Evolutionary conservation across 2,329 filamentous ascomycete genomes (phyloP).

Genomic region (Nemania diffusa): DNA sequence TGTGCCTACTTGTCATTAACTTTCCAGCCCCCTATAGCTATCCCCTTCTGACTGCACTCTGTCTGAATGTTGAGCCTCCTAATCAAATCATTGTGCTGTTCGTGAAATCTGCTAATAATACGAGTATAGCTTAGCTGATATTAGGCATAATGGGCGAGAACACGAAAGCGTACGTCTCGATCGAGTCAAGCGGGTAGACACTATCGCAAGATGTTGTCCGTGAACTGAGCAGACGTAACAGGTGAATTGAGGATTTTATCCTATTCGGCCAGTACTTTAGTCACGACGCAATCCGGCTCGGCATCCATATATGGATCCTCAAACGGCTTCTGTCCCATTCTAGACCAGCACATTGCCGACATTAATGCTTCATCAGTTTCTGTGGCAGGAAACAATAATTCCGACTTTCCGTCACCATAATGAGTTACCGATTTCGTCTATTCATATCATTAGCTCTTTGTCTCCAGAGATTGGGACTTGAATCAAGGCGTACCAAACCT

Average conservation of each 20-base stretch:
- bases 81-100: too few relatives aligned
- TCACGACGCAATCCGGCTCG: not conserved
- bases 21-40: too few relatives aligned
- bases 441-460: not conserved
- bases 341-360: conserved; percentile 23
- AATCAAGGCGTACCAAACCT: not conserved
- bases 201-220: not conserved
- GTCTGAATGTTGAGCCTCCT: too few relatives aligned
- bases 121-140: too few relatives aligned
- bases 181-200: too few relatives aligned
- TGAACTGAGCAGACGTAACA: not conserved
- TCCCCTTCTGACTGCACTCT: too few relatives aligned
- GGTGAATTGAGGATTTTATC: not conserved
- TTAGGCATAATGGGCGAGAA: too few relatives aligned
- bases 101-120: too few relatives aligned
- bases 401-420: conserved; percentile 19
- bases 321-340: conserved; percentile 20
- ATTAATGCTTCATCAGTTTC: conserved; percentile 19
- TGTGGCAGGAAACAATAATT: conserved; percentile 4
- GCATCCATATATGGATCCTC: conserved; percentile 17
- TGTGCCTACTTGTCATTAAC: too few relatives aligned
- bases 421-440: conserved; percentile 15
- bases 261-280: not conserved
- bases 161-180: too few relatives aligned
- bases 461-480: not conserved